phyloP scores from a whole-genome alignment of 31 red algal species.

The Bonnemaisonia californica region DNA sequence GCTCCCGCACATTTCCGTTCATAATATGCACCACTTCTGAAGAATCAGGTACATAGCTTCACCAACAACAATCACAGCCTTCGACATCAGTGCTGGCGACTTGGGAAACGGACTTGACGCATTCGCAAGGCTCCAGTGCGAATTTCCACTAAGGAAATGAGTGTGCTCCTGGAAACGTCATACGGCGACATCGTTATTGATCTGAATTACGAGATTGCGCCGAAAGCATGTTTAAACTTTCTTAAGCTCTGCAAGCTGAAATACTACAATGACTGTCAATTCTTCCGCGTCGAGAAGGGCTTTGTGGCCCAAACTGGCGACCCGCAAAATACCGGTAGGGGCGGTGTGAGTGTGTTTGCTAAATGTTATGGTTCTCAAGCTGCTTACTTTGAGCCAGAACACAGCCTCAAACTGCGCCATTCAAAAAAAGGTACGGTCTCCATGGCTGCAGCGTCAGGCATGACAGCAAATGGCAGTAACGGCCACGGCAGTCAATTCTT shows the following conservation, averaged over 20 bases:
- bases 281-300: constrained; percentile 73
- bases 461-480: neutral
- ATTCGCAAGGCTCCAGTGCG: too few species aligned
- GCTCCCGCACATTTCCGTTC: too few species aligned
- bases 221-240: constrained; percentile 71
- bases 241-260: constrained; percentile 83
- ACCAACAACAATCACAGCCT: too few species aligned
- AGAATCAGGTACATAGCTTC: too few species aligned
- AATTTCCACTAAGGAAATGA: too few species aligned
- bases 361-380: constrained; percentile 31
- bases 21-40: too few species aligned
- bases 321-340: constrained; percentile 66
- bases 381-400: constrained; percentile 50
- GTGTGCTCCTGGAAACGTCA: constrained; percentile 57
- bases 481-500: constrained; percentile 82
- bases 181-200: constrained; percentile 79
- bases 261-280: constrained; percentile 85
- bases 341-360: constrained; percentile 65
- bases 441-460: constrained; percentile 35
- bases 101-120: too few species aligned
- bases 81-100: too few species aligned
- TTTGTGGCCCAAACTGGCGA: constrained; percentile 89
- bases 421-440: constrained; percentile 68
- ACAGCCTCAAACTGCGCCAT: constrained; percentile 40
- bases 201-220: constrained; percentile 40